A percentile compares a stretch with the other conserved stretches of the same genome.
Conservation (phyloP, 2,329 filamentous ascomycete genomes). For the Rachicladosporium sp. region DNA sequence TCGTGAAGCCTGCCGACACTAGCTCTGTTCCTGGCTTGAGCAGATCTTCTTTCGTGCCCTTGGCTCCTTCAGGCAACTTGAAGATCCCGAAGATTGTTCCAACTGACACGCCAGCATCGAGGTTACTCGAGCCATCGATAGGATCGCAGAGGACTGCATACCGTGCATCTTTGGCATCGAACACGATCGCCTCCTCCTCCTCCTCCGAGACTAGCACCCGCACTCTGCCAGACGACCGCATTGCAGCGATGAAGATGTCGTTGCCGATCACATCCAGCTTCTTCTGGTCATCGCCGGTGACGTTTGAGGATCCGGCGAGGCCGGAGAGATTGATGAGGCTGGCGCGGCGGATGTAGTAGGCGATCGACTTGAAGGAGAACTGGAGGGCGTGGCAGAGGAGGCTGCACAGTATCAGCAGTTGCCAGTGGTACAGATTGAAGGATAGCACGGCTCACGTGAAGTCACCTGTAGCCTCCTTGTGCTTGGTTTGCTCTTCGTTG, state of each 20-base stretch:
- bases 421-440: no score
- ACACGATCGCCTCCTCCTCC: constrained; percentile 84
- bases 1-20: constrained; percentile 94
- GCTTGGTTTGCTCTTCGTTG: constrained; percentile 88
- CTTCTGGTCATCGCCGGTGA: constrained; percentile 95
- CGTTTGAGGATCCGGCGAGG: constrained; percentile 87
- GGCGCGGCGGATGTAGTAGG: constrained; percentile 95
- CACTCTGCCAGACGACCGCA: constrained; percentile 85
- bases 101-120: constrained; percentile 94
- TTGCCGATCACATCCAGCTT: constrained; percentile 99
- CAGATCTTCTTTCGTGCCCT: constrained; percentile 70
- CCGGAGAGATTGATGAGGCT: constrained; percentile 82
- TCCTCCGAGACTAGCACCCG: constrained; percentile 94
- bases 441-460: constrained; percentile 62
- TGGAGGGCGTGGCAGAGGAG: constrained; percentile 94
- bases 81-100: constrained; percentile 95
- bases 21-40: constrained; percentile 83
- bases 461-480: constrained; percentile 91
- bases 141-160: constrained; percentile 97
- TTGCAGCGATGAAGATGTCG: constrained; percentile 90
- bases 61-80: constrained; percentile 67
- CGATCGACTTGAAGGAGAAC: constrained; percentile 99
- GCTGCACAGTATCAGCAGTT: constrained; percentile 35
- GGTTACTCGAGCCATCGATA: constrained; percentile 93
- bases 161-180: constrained; percentile 60